These are phyloP conservation scores for Torulaspora quercuum DNA, from an alignment of 805 yeast genomes.

Conservation along the genomic window DNA sequence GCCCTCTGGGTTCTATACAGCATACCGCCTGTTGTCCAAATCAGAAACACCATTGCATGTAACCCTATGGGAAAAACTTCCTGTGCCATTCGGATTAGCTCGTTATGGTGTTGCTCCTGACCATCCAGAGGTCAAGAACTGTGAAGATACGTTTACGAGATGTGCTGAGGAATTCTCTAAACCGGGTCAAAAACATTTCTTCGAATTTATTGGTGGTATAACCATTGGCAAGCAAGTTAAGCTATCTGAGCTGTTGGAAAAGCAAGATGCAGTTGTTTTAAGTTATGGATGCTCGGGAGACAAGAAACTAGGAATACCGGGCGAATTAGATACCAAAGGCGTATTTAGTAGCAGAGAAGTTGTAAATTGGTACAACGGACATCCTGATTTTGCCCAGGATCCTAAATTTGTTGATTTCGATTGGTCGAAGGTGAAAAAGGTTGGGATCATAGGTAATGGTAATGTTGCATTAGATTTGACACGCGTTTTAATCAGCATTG, in stretches of 20 bases:
- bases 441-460: constrained; percentile 91
- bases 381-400: constrained; percentile 48
- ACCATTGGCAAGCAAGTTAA: constrained; percentile 60
- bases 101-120: constrained; percentile 99
- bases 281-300: constrained; percentile 80
- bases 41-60: constrained; percentile 43
- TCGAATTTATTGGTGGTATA: constrained; percentile 69
- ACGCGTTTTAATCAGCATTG: constrained; percentile 58
- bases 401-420: constrained; percentile 49
- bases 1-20: constrained; percentile 94
- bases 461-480: constrained; percentile 94
- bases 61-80: constrained; percentile 78
- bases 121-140: constrained; percentile 92
- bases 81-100: constrained; percentile 88
- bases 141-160: constrained; percentile 65
- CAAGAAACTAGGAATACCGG: constrained; percentile 51
- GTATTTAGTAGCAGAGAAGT: constrained; percentile 79
- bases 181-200: constrained; percentile 35
- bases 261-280: constrained; percentile 70
- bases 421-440: constrained; percentile 58
- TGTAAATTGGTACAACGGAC: constrained; percentile 96
- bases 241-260: constrained; percentile 46
- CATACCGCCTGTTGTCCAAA: constrained; percentile 61
- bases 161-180: constrained; percentile 31
- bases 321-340: constrained; percentile 53